Percentiles rank a stretch among this genome's conserved stretches.
These are phyloP conservation scores for Fusarium protoensiforme DNA, from an alignment of 2,329 filamentous ascomycete genomes.

Conservation along the genomic window DNA sequence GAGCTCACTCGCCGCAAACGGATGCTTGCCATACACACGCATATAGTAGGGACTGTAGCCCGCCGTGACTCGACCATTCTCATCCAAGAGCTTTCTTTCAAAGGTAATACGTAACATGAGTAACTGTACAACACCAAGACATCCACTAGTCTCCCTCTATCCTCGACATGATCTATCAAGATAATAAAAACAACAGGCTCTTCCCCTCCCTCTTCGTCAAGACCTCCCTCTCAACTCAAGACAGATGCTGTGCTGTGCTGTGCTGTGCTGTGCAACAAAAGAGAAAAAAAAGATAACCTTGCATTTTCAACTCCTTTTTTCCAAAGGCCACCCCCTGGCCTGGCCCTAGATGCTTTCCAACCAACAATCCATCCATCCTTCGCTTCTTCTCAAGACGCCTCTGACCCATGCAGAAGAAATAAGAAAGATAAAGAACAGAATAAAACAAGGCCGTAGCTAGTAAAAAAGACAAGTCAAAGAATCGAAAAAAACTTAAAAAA, in stretches of 20 bases:
- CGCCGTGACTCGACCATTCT: conserved; percentile 5
- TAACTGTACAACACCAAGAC: conserved; percentile 37
- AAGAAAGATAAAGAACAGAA: conserved; percentile 14
- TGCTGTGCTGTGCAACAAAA: conserved; percentile 18
- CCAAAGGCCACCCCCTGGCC: conserved; percentile 24
- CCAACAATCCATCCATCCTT: conserved; percentile 1
- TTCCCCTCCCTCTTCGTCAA: not conserved
- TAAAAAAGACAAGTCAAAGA: conserved; percentile 34
- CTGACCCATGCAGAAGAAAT: conserved; percentile 29
- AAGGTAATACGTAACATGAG: conserved; percentile 7
- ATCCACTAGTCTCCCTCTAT: conserved; percentile 31
- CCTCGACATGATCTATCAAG: conserved; percentile 26
- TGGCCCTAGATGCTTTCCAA: conserved; percentile 16
- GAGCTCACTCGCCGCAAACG: not conserved
- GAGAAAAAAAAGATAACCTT: conserved; percentile 10
- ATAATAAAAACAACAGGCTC: conserved; percentile 9
- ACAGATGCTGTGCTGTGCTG: conserved; percentile 25
- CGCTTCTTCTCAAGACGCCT: conserved; percentile 29
- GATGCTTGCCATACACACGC: conserved; percentile 11
- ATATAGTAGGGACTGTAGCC: conserved; percentile 11
- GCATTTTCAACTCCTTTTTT: conserved; percentile 30
- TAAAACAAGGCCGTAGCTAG: conserved; percentile 16
- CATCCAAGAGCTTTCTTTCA: conserved; percentile 10
- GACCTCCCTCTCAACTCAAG: not conserved
- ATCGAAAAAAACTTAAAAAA: conserved; percentile 17